These are phyloP conservation scores for Alternaria burnsii DNA, from an alignment of 2,329 filamentous ascomycete species.

Conservation along the genomic window DNA sequence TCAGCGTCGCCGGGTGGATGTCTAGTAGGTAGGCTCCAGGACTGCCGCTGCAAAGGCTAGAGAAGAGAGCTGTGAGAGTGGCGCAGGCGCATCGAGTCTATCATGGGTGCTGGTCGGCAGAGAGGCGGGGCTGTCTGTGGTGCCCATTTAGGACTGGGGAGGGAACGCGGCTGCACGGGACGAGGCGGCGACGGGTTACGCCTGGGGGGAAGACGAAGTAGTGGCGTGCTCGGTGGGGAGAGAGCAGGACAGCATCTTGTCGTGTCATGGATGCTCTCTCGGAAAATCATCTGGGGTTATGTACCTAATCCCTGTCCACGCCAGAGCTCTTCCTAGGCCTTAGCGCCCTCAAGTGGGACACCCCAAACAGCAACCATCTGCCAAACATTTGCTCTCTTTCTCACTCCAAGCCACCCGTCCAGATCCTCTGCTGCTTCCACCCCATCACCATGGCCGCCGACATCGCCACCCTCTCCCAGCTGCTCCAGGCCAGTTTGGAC, in stretches of 20 bases:
- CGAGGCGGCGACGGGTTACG: constrained; percentile 3
- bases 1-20: not conserved
- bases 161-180: constrained; percentile 2
- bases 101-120: constrained; percentile 25
- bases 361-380: constrained; percentile 27
- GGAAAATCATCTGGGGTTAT: constrained; percentile 25
- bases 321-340: constrained; percentile 17
- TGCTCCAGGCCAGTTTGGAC: constrained; percentile 91
- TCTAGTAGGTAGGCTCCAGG: not conserved
- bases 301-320: constrained; percentile 15
- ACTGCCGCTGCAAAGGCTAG: constrained; percentile 8
- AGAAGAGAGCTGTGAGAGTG: constrained; percentile 19
- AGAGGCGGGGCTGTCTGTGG: constrained; percentile 24
- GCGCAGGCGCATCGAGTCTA: constrained; percentile 27
- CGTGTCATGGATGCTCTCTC: constrained; percentile 11
- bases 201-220: not conserved
- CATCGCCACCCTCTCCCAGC: constrained; percentile 73
- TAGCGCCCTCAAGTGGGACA: constrained; percentile 10
- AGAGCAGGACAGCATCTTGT: constrained; percentile 11
- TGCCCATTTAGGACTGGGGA: constrained; percentile 23
- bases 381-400: constrained; percentile 22
- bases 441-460: constrained; percentile 64
- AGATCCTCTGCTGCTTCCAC: constrained; percentile 5
- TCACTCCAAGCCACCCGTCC: constrained; percentile 8
- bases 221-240: constrained; percentile 15